Percentiles rank a stretch among this genome's conserved stretches.
phyloP scores from a whole-genome alignment of 2,329 filamentous ascomycete species.

The Ophiostoma sp. region DNA sequence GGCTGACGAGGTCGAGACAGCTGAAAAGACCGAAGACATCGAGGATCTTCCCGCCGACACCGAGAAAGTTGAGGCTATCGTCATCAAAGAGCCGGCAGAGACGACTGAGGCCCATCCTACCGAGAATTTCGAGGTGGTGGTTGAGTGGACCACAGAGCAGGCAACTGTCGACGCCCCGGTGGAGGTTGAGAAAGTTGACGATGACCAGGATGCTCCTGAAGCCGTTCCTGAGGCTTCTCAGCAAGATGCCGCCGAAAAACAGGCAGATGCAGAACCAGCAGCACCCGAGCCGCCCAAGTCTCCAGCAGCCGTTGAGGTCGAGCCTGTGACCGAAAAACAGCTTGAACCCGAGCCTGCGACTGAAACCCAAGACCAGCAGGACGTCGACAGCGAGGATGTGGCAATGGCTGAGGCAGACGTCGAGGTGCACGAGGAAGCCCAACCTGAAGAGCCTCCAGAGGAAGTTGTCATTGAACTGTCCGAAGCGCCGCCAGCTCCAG shows the following conservation, averaged over 20 bases:
- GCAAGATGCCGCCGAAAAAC: background rate
- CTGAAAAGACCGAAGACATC: background rate
- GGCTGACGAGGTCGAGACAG: background rate
- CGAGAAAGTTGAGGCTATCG: background rate
- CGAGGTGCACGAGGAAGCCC: background rate
- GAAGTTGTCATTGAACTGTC: background rate
- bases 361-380: background rate
- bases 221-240: no score
- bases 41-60: background rate
- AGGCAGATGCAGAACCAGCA: background rate
- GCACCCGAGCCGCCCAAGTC: background rate
- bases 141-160: background rate
- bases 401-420: background rate
- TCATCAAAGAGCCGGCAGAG: background rate
- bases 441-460: background rate
- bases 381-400: background rate
- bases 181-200: background rate
- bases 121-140: background rate
- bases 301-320: background rate
- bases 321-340: background rate
- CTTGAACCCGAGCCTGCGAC: background rate
- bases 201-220: background rate
- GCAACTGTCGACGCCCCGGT: background rate
- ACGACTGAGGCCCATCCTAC: background rate
- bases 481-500: background rate